Conservation (phyloP, 2,329 filamentous ascomycete genomes). For the Aspergillus flavus region DNA sequence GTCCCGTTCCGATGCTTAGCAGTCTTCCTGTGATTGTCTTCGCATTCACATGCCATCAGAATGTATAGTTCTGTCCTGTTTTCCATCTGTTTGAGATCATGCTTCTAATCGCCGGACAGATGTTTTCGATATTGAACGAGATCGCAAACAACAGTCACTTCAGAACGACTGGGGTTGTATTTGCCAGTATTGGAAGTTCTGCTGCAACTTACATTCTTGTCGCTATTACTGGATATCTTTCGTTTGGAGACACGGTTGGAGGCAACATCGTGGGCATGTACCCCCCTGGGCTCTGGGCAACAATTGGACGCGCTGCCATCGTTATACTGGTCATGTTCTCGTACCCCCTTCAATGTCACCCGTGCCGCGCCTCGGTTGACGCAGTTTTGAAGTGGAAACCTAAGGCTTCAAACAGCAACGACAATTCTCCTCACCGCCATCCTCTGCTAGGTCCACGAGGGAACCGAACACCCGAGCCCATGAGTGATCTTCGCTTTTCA, state of each 20-base stretch:
- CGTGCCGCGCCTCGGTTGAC: slow-evolving; percentile 91
- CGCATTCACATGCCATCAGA: slow-evolving; percentile 99
- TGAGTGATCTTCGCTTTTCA: slow-evolving; percentile 87
- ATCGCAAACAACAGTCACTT: slow-evolving; percentile 80
- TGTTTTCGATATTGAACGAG: slow-evolving; percentile 98
- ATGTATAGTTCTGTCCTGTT: slow-evolving; percentile 58
- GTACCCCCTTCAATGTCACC: slow-evolving; percentile 92
- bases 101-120: slow-evolving; percentile 54
- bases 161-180: slow-evolving; percentile 77
- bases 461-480: slow-evolving; percentile 58
- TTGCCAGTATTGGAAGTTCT: slow-evolving; percentile 84
- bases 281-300: slow-evolving; percentile 75
- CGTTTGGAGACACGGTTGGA: slow-evolving; percentile 84
- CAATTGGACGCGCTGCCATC: slow-evolving; percentile 91
- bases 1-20: slow-evolving; percentile 75
- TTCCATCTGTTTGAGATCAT: background rate
- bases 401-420: slow-evolving; percentile 39
- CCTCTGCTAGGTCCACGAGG: slow-evolving; percentile 43
- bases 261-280: slow-evolving; percentile 97
- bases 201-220: slow-evolving; percentile 86
- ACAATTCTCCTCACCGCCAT: slow-evolving; percentile 47
- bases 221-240: slow-evolving; percentile 92
- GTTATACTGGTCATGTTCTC: slow-evolving; percentile 96
- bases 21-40: slow-evolving; percentile 95
- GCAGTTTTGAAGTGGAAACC: slow-evolving; percentile 94